Evolutionary conservation across 257 asterid species (phyloP), one percentile per base, ranked within the genome.

Genomic region (Oldenlandia corymbosa): DNA sequence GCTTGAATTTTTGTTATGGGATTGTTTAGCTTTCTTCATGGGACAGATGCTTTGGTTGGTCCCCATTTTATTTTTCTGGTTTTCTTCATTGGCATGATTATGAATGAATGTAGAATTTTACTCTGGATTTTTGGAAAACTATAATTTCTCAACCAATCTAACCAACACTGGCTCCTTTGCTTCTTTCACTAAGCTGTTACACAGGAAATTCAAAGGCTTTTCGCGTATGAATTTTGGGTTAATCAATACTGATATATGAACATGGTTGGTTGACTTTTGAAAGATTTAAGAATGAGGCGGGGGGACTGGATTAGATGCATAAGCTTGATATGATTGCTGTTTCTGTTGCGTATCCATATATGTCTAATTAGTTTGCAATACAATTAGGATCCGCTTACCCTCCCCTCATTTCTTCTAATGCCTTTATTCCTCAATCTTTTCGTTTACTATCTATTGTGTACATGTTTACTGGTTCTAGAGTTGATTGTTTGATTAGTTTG

Each of bases 1-100:
- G 42, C 48, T 13, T 17, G n/a, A n/a, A n/a, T n/a, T n/a, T n/a
- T n/a, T n/a, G n/a, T 27, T 16, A 27, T 30, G 61, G 60, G 57
- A 27, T 28, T 16, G 18, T 45, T 46, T 47, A 16, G 58, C 30
- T n/a, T 60, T 31, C 65, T 31, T 56, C 37, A 67, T 67, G 39
- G 47, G 14, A 12, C 32, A 46, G 56, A 20, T 30, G 1, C 11
- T 9, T 66, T 66, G 62, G 36, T 13, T 28, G 7, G 8, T 10
- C 32, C 21, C 18, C 27, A 21, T 46, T 67, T 2, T 27, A 21
- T n/a, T 28, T 10, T 27, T 7, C 21, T 53, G 13, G 28, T 32
- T 47, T 47, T 10, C 26, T 24, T 21, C 14, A 14, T n/a, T n/a
- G 17, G 20, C 27, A 31, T 42, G 10, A 11, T 9, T 43, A 34